phyloP scores from a whole-genome alignment of 2,329 filamentous ascomycete genomes.

The Fragosphaeria purpurea region DNA sequence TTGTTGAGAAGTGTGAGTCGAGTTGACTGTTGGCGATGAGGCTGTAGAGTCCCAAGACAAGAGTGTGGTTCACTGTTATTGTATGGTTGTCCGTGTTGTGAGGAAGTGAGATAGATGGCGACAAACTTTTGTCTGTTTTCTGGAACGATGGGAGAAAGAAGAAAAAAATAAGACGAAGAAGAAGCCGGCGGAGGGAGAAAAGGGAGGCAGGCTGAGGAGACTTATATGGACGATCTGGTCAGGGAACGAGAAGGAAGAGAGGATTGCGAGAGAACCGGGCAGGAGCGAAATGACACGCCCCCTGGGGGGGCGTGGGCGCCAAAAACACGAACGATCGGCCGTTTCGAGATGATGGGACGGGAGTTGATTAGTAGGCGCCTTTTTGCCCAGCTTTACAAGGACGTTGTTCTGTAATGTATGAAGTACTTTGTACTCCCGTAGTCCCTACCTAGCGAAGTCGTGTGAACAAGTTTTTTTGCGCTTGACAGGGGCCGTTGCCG shows the following conservation, averaged over 20 bases:
- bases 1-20: not conserved
- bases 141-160: not conserved
- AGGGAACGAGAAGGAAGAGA: not conserved
- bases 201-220: not conserved
- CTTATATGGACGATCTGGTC: constrained; percentile 9
- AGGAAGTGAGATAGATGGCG: too few relatives aligned
- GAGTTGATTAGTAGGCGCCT: constrained; percentile 3
- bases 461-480: constrained; percentile 7
- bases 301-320: not conserved
- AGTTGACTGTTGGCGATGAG: not conserved
- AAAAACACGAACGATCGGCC: constrained; percentile 10
- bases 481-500: too few relatives aligned
- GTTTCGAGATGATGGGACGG: constrained; percentile 13
- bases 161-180: not conserved
- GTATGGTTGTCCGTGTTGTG: too few relatives aligned
- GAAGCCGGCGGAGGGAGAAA: not conserved
- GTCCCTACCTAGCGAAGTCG: not conserved
- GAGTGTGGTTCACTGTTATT: too few relatives aligned
- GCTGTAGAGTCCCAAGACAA: too few relatives aligned
- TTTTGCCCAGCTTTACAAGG: not conserved
- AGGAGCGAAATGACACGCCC: not conserved
- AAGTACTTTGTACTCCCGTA: too few relatives aligned
- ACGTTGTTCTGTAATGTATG: not conserved
- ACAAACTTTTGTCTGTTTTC: too few relatives aligned
- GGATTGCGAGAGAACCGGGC: not conserved